Base-by-base conservation (phyloP, 23 red algal species). In the Gracilaria vermiculophylla region DNA sequence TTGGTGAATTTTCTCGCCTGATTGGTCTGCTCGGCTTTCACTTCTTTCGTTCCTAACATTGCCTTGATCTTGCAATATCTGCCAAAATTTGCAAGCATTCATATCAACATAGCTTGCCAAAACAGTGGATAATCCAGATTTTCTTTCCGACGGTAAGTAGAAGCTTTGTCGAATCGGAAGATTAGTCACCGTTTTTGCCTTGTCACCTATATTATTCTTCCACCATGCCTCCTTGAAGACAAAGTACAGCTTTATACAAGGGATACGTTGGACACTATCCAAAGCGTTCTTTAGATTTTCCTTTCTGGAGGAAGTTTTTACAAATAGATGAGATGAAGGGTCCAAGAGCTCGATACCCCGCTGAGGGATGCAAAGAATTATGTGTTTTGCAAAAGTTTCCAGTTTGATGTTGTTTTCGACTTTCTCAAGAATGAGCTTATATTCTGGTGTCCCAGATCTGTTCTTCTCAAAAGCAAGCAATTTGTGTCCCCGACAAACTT, bases 111-210 rank as follows among this genome's bases (percentile, higher is more conserved):
- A 77, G 50, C 43, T 52, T 53, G 40, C 34, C n/a, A 53, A 24
- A 43, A 77, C 72, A 16, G 50, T 53, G 5, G 35, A 48, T 53
- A 53, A n/a, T 17, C 35, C 31, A 41, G 42, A 77, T 13, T 61
- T 61, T 61, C 6, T n/a, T 13, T 61, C 19, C 10, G 9, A 8
- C 10, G 9, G 9, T 13, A 61, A 61, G 40, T 52, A 77, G 31
- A 52, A 77, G 23, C 72, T 77, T 53, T 77, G 72, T 11, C 72
- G 43, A 29, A 77, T 77, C 35, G 72, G 72, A 31, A 77, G 40
- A 53, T 77, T 41, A 19, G 72, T 77, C 10, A 77, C 50, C 43
- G 72, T 50, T 29, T 51, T 77, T 53, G 20, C 72, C n/a, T 77
- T 48, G 11, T 21, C 37, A 15, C 72, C 72, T 8, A 77, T 12